Evolutionary conservation across 352 stramenopile genomes (phyloP).

Genomic region (Pythium brassicae): DNA sequence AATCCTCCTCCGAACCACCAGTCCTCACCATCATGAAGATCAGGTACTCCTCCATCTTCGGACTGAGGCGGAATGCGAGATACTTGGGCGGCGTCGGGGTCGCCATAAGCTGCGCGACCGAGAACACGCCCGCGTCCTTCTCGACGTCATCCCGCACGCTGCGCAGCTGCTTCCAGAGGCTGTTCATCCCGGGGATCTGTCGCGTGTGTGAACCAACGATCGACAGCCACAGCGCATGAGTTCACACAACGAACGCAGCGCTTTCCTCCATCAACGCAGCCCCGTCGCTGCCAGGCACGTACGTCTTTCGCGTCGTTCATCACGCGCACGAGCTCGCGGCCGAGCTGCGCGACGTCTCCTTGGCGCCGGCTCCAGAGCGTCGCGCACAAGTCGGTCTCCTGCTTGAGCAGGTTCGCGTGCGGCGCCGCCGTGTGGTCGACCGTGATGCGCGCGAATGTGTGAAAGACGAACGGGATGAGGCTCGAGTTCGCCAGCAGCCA

Average conservation of each 20-base stretch:
- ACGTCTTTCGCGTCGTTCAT: conserved; percentile 81
- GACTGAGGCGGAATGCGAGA: conserved; percentile 72
- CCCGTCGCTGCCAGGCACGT: conserved; percentile 20
- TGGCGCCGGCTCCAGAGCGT: conserved; percentile 70
- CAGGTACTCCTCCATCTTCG: conserved; percentile 84
- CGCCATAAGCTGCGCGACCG: conserved; percentile 70
- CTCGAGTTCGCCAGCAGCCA: conserved; percentile 71
- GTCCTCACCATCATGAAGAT: conserved; percentile 82
- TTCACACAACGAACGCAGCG: not conserved
- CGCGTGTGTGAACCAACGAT: not conserved
- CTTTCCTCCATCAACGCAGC: not conserved
- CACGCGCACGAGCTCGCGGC: conserved; percentile 74
- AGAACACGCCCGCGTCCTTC: conserved; percentile 51
- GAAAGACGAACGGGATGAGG: conserved; percentile 79
- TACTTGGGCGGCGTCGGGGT: conserved; percentile 71
- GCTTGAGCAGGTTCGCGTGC: conserved; percentile 62
- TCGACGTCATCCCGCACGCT: conserved; percentile 57
- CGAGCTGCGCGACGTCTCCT: conserved; percentile 58
- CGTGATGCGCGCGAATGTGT: conserved; percentile 70
- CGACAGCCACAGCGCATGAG: not conserved
- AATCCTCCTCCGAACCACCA: not conserved
- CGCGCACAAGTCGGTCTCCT: conserved; percentile 77
- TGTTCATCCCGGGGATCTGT: conserved; percentile 74
- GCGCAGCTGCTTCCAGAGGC: conserved; percentile 76
- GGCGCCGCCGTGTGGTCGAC: conserved; percentile 52